These are phyloP conservation scores for Sporothrix brasiliensis DNA, from an alignment of 2,329 filamentous ascomycete genomes.

Conservation along the genomic window DNA sequence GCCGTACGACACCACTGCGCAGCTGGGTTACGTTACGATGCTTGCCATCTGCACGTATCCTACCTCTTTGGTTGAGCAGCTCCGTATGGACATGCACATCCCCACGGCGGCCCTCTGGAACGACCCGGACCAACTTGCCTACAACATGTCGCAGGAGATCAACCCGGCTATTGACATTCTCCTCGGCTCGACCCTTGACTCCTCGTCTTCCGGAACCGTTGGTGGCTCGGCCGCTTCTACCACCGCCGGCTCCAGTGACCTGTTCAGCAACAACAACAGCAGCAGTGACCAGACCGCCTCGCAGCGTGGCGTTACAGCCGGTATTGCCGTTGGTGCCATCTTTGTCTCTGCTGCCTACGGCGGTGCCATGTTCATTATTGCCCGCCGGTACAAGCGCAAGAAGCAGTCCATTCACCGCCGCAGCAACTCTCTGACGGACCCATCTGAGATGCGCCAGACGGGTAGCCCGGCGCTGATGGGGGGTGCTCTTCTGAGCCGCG, in stretches of 20 bases:
- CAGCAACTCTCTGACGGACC: conserved; percentile 71
- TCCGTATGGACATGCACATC: conserved; percentile 70
- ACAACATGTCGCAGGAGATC: conserved; percentile 76
- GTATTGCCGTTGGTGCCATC: conserved; percentile 76
- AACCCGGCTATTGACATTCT: conserved; percentile 77
- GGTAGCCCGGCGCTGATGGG: conserved; percentile 69
- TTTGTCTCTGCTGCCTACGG: conserved; percentile 84
- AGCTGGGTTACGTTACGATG: conserved; percentile 79
- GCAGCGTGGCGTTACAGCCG: conserved; percentile 64
- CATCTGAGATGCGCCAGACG: conserved; percentile 60
- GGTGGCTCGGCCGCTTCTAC: conserved; percentile 44
- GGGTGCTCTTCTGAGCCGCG: conserved; percentile 63
- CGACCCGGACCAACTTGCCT: conserved; percentile 65
- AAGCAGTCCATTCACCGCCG: conserved; percentile 74
- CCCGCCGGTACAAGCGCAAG: conserved; percentile 86
- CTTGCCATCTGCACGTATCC: conserved; percentile 72
- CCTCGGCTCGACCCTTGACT: conserved; percentile 50
- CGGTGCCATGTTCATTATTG: conserved; percentile 91
- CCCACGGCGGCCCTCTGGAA: conserved; percentile 76
- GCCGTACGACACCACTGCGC: conserved; percentile 71
- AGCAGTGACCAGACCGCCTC: conserved; percentile 58
- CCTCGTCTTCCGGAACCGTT: conserved; percentile 45
- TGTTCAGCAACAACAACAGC: conserved; percentile 44
- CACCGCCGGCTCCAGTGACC: conserved; percentile 41
- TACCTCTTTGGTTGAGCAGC: conserved; percentile 64